These are phyloP conservation scores for Serendipita indica DNA, from an alignment of 768 basidiomycete species.

Conservation along the genomic window DNA sequence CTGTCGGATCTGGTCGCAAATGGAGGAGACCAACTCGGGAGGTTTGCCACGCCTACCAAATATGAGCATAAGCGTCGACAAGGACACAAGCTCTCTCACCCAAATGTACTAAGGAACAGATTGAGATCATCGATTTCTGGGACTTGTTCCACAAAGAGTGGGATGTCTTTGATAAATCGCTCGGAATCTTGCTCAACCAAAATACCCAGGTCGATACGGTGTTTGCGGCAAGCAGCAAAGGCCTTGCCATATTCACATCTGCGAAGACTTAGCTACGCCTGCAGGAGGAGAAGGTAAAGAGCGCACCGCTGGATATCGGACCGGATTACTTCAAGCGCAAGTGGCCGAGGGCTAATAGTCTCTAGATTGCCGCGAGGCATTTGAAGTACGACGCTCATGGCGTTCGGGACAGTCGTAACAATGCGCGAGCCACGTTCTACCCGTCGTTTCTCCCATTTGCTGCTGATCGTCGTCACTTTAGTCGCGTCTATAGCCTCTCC, in stretches of 20 bases:
- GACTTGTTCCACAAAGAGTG: constrained; percentile 68
- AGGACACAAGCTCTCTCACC: constrained; percentile 37
- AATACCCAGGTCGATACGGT: constrained; percentile 80
- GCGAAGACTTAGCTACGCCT: background rate
- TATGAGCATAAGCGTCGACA: too few species aligned
- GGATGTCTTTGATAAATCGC: constrained; percentile 38
- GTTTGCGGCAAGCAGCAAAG: constrained; percentile 81
- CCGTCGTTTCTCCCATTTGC: constrained; percentile 52
- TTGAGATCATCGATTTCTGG: constrained; percentile 85
- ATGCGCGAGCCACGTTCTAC: constrained; percentile 85
- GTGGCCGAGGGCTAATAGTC: constrained; percentile 81
- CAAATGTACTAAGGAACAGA: constrained; percentile 73
- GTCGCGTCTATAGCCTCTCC: background rate
- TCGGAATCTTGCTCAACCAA: constrained; percentile 70
- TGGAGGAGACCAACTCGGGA: constrained; percentile 41
- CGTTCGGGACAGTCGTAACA: constrained; percentile 71
- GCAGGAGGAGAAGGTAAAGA: background rate
- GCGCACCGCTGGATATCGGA: constrained; percentile 58
- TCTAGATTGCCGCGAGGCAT: constrained; percentile 98
- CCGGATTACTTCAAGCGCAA: constrained; percentile 75
- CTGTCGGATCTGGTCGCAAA: constrained; percentile 63
- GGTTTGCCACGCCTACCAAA: too few species aligned
- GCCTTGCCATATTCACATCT: constrained; percentile 75
- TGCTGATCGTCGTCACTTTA: constrained; percentile 13
- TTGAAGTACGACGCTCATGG: constrained; percentile 83